Percentiles rank a stretch among this genome's conserved stretches.
Evolutionary conservation across 352 stramenopile genomes (phyloP).

Genomic region (Saprolegnia diclina): DNA sequence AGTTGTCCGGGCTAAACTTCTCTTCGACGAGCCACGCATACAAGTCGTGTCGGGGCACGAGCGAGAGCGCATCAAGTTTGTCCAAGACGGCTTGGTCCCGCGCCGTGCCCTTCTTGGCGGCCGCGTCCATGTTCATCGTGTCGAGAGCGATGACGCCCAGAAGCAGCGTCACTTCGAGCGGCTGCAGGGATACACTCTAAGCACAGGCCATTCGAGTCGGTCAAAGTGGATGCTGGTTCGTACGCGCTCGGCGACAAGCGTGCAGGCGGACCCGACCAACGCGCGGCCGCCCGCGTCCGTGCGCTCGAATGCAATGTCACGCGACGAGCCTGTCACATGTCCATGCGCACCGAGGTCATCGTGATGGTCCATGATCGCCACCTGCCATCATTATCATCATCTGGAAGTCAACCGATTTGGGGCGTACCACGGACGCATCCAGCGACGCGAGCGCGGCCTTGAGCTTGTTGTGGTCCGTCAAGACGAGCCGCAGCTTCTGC

Average conservation of each 20-base stretch:
- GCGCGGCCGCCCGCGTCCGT: constrained; percentile 40
- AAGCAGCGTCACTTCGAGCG: constrained; percentile 61
- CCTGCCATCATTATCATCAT: constrained; percentile 32
- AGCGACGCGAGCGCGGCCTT: constrained; percentile 45
- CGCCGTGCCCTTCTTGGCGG: constrained; percentile 69
- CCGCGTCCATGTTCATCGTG: constrained; percentile 69
- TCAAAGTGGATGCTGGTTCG: not conserved
- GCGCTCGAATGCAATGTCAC: constrained; percentile 60
- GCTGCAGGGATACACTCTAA: constrained; percentile 27
- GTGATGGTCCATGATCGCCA: constrained; percentile 76
- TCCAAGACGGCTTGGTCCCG: constrained; percentile 43
- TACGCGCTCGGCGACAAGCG: constrained; percentile 55
- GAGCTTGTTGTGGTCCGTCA: constrained; percentile 73
- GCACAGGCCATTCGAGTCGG: constrained; percentile 4
- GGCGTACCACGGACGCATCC: constrained; percentile 10
- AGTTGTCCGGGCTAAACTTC: constrained; percentile 61
- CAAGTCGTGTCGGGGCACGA: constrained; percentile 39
- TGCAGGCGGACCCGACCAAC: constrained; percentile 68
- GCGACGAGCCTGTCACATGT: constrained; percentile 28
- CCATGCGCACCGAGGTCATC: constrained; percentile 51
- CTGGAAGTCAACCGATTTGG: constrained; percentile 19
- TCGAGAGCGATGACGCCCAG: constrained; percentile 74
- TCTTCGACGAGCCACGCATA: constrained; percentile 65
- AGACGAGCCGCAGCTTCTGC: constrained; percentile 37
- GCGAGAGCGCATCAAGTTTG: constrained; percentile 41